phyloP scores from a whole-genome alignment of 306 rosid genomes.

The Quercus rubra region DNA sequence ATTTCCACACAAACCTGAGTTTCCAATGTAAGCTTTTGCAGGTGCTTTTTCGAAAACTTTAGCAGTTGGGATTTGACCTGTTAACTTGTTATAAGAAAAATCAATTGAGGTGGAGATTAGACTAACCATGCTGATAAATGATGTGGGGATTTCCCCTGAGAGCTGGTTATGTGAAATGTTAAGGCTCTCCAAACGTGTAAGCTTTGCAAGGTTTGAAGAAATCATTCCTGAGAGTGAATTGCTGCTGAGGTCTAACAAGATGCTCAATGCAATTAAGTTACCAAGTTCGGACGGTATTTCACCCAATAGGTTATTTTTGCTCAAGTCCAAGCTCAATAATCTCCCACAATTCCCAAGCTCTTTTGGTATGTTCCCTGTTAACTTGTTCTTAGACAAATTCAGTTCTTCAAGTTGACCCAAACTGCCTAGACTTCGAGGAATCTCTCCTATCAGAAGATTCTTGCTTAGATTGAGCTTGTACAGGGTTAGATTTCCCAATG shows the following conservation, averaged over 20 bases:
- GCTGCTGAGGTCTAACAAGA: conserved; percentile 56
- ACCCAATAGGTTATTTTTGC: conserved; percentile 50
- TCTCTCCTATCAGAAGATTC: conserved; percentile 47
- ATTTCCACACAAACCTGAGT: conserved; percentile 54
- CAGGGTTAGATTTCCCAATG: conserved; percentile 37
- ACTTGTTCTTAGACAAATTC: conserved; percentile 51
- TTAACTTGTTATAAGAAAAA: conserved; percentile 59
- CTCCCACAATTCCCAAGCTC: conserved; percentile 18
- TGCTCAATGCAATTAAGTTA: conserved; percentile 32
- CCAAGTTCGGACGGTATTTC: conserved; percentile 49
- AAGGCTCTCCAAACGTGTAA: conserved; percentile 38
- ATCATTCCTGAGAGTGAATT: conserved; percentile 50
- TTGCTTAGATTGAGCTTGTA: conserved; percentile 41
- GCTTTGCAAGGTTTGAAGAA: conserved; percentile 48
- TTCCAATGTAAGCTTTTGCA: conserved; percentile 43
- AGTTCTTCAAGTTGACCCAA: conserved; percentile 29
- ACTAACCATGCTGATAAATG: conserved; percentile 33
- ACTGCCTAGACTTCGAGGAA: conserved; percentile 27
- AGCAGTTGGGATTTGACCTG: conserved; percentile 46
- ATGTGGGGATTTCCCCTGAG: conserved; percentile 45
- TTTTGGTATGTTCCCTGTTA: conserved; percentile 42
- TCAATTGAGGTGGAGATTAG: conserved; percentile 37
- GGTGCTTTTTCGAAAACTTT: conserved; percentile 31
- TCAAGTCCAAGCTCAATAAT: conserved; percentile 43
- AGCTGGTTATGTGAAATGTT: conserved; percentile 64